Percentiles rank a stretch among this genome's conserved stretches.
phyloP scores from a whole-genome alignment of 2,329 filamentous ascomycete species.

The Aspergillus japonicus region DNA sequence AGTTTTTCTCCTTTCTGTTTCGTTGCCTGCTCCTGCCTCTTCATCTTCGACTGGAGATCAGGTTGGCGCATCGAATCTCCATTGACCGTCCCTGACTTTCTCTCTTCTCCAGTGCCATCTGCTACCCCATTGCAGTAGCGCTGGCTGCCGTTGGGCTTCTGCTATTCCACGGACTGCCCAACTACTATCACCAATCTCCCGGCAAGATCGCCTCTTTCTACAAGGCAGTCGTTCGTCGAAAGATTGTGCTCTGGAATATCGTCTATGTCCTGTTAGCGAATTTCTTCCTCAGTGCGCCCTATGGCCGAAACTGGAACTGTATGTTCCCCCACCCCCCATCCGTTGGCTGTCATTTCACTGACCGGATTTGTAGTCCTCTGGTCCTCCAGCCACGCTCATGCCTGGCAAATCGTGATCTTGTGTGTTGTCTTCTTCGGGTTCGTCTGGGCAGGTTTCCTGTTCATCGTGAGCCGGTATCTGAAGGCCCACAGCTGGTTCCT shows the following conservation, averaged over 20 bases:
- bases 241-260: constrained; percentile 50
- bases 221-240: constrained; percentile 58
- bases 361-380: constrained; percentile 46
- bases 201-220: constrained; percentile 66
- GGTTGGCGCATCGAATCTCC: too few relatives aligned
- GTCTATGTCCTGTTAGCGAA: constrained; percentile 63
- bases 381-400: constrained; percentile 54
- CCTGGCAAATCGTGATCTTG: constrained; percentile 58
- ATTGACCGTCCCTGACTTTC: constrained; percentile 16
- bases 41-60: too few relatives aligned
- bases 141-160: constrained; percentile 55
- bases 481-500: constrained; percentile 64
- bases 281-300: constrained; percentile 63
- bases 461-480: constrained; percentile 53
- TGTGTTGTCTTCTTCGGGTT: constrained; percentile 49
- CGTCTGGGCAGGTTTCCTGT: constrained; percentile 51
- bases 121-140: constrained; percentile 56
- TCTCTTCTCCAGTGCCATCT: constrained; percentile 44
- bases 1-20: not conserved
- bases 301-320: constrained; percentile 64
- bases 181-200: constrained; percentile 64
- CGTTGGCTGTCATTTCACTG: too few relatives aligned
- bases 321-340: not conserved
- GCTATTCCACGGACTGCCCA: constrained; percentile 59
- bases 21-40: too few relatives aligned